These are phyloP conservation scores for Salix viminalis DNA, from an alignment of 345 rosid genomes.

Conservation along the genomic window DNA sequence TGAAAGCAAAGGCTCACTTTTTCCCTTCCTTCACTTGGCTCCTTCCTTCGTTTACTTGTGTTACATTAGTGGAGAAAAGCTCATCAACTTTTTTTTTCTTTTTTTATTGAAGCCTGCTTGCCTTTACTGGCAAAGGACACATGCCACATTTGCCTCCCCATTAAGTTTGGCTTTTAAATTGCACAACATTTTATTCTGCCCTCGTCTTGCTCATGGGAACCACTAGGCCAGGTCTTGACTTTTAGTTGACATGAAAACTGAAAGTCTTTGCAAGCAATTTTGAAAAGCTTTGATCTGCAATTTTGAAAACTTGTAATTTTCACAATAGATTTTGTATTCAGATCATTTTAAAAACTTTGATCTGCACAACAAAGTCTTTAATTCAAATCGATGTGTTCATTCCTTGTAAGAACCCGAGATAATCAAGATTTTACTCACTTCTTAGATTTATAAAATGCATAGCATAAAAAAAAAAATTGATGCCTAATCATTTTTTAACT, in stretches of 20 bases:
- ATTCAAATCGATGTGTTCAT: too few relatives aligned
- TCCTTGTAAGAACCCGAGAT: too few relatives aligned
- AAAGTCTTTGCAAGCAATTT: too few relatives aligned
- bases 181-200: background rate
- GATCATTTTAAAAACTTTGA: too few relatives aligned
- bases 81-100: background rate
- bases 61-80: conserved; percentile 5
- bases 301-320: too few relatives aligned
- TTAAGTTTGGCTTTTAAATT: background rate
- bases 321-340: too few relatives aligned
- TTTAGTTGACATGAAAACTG: background rate
- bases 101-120: background rate
- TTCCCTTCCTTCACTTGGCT: background rate
- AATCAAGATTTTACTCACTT: too few relatives aligned
- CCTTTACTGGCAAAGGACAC: conserved; percentile 5
- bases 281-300: too few relatives aligned
- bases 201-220: background rate
- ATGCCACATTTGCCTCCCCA: conserved; percentile 1
- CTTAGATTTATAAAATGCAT: too few relatives aligned
- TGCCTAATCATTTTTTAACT: background rate
- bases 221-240: background rate
- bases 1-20: conserved; percentile 11
- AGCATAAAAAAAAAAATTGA: too few relatives aligned
- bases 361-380: too few relatives aligned
- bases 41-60: background rate